Conservation (phyloP, 441 rosid species). For the Omphalea diandra region DNA sequence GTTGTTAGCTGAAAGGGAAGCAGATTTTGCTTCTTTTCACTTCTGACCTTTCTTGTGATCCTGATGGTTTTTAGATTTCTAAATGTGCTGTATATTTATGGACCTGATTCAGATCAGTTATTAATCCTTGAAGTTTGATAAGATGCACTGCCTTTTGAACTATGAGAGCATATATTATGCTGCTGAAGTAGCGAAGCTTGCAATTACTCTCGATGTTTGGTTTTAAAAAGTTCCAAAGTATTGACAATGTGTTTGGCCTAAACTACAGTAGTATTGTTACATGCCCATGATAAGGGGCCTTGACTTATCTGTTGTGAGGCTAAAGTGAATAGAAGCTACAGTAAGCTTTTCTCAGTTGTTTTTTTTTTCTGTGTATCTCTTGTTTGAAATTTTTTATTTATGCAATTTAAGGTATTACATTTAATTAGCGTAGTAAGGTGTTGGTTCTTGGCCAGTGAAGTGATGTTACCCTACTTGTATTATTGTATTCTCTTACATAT, state of each 20-base stretch:
- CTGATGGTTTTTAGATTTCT: background rate
- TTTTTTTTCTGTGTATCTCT: background rate
- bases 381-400: background rate
- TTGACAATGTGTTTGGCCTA: background rate
- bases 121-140: background rate
- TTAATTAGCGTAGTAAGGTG: background rate
- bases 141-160: no score
- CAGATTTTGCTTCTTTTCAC: background rate
- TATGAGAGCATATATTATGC: no score
- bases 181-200: no score
- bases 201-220: background rate
- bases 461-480: background rate
- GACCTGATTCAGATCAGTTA: background rate
- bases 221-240: background rate
- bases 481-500: background rate
- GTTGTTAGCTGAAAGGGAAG: background rate
- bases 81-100: background rate
- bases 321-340: slow-evolving; percentile 1
- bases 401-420: background rate
- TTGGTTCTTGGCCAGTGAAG: slow-evolving; percentile 10
- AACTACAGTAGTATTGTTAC: background rate
- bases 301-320: background rate
- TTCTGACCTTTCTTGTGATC: background rate
- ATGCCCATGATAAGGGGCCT: background rate
- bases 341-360: background rate